Evolutionary conservation across 345 rosid species (phyloP).

Genomic region (Eucalyptus tenuipes): DNA sequence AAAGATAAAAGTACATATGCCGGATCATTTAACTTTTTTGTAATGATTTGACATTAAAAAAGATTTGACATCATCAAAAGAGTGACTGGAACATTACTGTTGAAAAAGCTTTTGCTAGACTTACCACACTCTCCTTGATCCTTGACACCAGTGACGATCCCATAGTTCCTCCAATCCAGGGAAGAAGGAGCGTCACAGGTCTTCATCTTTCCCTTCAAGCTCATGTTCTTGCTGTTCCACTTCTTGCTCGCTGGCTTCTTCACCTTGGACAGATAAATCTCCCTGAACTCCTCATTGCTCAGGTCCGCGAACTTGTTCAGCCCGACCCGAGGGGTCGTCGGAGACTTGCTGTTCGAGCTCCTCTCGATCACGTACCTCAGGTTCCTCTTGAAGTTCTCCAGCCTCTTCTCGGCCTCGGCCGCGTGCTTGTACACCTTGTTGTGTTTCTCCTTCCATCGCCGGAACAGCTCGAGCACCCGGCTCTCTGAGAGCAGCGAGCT

Average conservation of each 20-base stretch:
- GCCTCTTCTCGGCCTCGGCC: constrained; percentile 33
- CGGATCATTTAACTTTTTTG: not conserved
- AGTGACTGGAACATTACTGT: not conserved
- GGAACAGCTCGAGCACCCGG: constrained; percentile 28
- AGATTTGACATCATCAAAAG: not conserved
- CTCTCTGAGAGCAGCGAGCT: constrained; percentile 24
- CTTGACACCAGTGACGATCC: constrained; percentile 41
- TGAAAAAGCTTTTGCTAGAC: not conserved
- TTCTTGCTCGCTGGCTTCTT: constrained; percentile 21
- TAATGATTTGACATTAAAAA: not conserved
- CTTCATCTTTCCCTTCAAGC: constrained; percentile 1
- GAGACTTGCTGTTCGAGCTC: not conserved
- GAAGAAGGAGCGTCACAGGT: constrained; percentile 38
- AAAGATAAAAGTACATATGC: not conserved
- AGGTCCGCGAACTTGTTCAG: constrained; percentile 58
- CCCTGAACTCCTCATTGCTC: constrained; percentile 48
- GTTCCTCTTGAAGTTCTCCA: constrained; percentile 29
- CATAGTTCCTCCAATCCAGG: constrained; percentile 61
- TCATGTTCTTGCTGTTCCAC: not conserved
- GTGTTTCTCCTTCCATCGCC: constrained; percentile 37
- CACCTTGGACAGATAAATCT: constrained; percentile 25
- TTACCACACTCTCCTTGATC: constrained; percentile 53
- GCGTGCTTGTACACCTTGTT: constrained; percentile 30
- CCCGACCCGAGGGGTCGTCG: constrained; percentile 20
- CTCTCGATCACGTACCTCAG: constrained; percentile 35